Evolutionary conservation across 768 basidiomycete species (phyloP).

Genomic region (Flagelloscypha sp.): DNA sequence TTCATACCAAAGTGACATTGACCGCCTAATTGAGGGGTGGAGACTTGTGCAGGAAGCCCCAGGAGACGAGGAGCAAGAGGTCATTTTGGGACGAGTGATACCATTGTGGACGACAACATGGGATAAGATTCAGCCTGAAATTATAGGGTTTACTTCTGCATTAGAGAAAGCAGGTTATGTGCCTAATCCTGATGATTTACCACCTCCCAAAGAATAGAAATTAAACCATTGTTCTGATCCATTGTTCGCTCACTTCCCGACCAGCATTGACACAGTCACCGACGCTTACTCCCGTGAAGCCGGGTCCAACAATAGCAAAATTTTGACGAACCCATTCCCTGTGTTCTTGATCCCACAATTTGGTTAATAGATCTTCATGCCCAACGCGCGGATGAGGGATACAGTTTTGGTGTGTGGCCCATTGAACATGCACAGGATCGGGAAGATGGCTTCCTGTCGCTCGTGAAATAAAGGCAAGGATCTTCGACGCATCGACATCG

Average conservation of each 20-base stretch:
- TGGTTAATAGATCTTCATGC: slow-evolving; percentile 50
- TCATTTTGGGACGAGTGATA: no score
- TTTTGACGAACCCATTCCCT: slow-evolving; percentile 20
- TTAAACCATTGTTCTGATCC: no score
- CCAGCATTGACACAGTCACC: slow-evolving; percentile 80
- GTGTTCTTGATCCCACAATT: slow-evolving; percentile 36
- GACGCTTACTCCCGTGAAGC: slow-evolving; percentile 80
- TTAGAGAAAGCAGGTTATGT: no score
- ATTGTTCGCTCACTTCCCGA: slow-evolving; percentile 40
- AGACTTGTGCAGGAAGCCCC: no score
- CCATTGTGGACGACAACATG: no score
- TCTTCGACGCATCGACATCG: slow-evolving; percentile 17
- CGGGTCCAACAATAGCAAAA: slow-evolving; percentile 72
- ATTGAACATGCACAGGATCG: slow-evolving; percentile 42
- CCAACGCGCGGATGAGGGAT: slow-evolving; percentile 76
- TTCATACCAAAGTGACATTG: no score
- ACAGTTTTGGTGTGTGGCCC: slow-evolving; percentile 52
- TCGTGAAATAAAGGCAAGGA: slow-evolving; percentile 16
- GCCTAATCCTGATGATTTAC: no score
- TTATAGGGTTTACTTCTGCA: no score
- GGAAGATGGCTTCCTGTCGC: slow-evolving; percentile 37
- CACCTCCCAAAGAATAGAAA: no score
- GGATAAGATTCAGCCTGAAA: no score
- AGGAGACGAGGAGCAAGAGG: no score
- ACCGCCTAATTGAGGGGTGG: no score